These are phyloP conservation scores for Rutstroemia sp. DNA, from an alignment of 2,329 filamentous ascomycete genomes.

Conservation along the genomic window DNA sequence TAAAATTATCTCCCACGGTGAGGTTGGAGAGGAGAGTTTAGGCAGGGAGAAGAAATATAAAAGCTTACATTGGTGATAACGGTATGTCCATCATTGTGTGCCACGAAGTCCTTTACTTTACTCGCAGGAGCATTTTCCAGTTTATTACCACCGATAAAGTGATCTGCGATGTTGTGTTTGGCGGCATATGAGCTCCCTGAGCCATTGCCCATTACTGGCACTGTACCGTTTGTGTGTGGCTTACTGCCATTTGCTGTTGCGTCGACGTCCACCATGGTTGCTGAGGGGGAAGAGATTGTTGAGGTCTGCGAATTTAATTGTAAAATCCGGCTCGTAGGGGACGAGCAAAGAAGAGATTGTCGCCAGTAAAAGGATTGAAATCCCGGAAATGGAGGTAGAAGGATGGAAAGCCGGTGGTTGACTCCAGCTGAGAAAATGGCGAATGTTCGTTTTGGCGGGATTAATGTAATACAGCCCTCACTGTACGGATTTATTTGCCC, in stretches of 20 bases:
- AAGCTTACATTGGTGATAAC: slow-evolving; percentile 82
- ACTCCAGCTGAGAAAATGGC: slow-evolving; percentile 5
- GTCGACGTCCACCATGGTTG: slow-evolving; percentile 40
- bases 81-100: slow-evolving; percentile 83
- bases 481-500: background rate
- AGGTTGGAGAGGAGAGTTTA: background rate
- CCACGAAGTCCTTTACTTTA: slow-evolving; percentile 94
- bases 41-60: background rate
- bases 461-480: slow-evolving; percentile 1
- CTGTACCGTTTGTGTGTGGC: slow-evolving; percentile 31
- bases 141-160: slow-evolving; percentile 95
- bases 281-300: background rate
- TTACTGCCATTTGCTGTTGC: slow-evolving; percentile 31
- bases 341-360: slow-evolving; percentile 22
- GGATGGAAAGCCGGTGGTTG: background rate
- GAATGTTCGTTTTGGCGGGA: background rate
- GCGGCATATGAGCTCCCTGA: slow-evolving; percentile 64
- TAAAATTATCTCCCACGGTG: background rate
- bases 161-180: slow-evolving; percentile 75
- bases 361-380: slow-evolving; percentile 15
- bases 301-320: background rate
- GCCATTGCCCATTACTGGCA: slow-evolving; percentile 46
- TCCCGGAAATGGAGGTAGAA: slow-evolving; percentile 6
- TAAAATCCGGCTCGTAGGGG: slow-evolving; percentile 19
- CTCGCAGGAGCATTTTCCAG: slow-evolving; percentile 74